Evolutionary conservation across 306 rosid species (phyloP).

Genomic region (Sphenostylis stenocarpa): DNA sequence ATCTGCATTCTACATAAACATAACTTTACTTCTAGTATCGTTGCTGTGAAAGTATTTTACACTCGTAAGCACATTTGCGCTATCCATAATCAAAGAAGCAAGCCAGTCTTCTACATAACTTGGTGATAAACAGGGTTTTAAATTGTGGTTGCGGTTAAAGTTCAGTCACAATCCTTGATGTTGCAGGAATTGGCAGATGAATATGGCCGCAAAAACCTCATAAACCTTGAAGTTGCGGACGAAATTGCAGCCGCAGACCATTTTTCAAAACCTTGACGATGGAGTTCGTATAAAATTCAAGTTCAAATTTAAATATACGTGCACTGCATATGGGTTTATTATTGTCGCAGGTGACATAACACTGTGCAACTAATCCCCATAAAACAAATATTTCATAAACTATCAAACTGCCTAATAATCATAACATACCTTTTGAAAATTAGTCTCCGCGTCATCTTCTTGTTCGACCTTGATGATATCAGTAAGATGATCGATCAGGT

Average conservation of each 20-base stretch:
- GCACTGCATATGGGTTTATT: background rate
- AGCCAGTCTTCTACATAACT: background rate
- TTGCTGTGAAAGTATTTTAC: background rate
- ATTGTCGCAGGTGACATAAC: background rate
- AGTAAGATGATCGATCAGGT: slow-evolving; percentile 85
- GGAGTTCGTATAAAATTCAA: background rate
- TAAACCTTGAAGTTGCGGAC: too few species aligned
- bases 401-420: background rate
- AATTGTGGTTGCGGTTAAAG: background rate
- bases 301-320: background rate
- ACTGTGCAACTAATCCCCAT: background rate
- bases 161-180: too few species aligned
- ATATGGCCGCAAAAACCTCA: too few species aligned
- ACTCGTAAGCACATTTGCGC: background rate
- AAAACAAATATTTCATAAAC: background rate
- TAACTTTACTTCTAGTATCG: background rate
- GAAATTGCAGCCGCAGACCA: too few species aligned
- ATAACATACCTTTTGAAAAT: slow-evolving; percentile 79
- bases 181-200: too few species aligned
- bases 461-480: slow-evolving; percentile 83
- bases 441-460: slow-evolving; percentile 79
- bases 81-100: slow-evolving; percentile 16
- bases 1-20: slow-evolving; percentile 19
- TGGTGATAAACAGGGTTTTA: too few species aligned
- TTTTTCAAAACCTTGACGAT: too few species aligned